Base-by-base conservation (phyloP, 23 red algal genomes). In the Gracilaria gracilis region DNA sequence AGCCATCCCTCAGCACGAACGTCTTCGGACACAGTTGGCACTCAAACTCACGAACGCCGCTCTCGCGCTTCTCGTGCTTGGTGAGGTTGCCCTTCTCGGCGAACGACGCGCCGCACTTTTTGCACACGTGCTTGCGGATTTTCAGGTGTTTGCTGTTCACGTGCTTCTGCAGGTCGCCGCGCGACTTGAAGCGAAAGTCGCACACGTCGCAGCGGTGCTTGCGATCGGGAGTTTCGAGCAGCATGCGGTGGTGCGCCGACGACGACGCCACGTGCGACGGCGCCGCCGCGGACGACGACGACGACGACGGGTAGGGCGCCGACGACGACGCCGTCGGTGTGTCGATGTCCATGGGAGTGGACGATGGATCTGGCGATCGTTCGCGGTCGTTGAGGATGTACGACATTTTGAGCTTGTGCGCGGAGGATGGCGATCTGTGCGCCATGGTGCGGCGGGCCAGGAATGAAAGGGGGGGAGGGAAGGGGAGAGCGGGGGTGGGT, bases 1-100 rank as follows among this genome's bases (percentile, higher is more conserved):
- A 65, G 32, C 83, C 83, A 47, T 86, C 83, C 36, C 66, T 24
- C 8, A 86, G 83, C 61, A 86, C 83, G 27, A 86, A 86, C 7
- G 34, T 86, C 51, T 86, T 86, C 16, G 61, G 38, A 57, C 83
- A 86, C 37, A 86, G 50, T 14, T 33, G 27, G 38, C 83, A 86
- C 25, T 86, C 59, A 20, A 71, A 71, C 66, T 86, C 83, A 35
- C 83, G 61, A 9, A 86, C 66, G 59, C 83, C 83, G 33, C 67
- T 67, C 35, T 86, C 59, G 21, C 83, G 61, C 31, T 86, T 86
- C 83, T 70, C 67, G 34, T 86, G 83, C 66, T 86, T 86, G 35
- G 83, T 86, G 20, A 86, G 64, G 83, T 86, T 86, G 36, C 83
- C 83, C 67, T 86, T 86, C 50, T 86, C 83, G 3, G 62, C 20